These are phyloP conservation scores for Metschnikowia bowlesiae DNA, from an alignment of 805 yeast genomes.

Conservation along the genomic window DNA sequence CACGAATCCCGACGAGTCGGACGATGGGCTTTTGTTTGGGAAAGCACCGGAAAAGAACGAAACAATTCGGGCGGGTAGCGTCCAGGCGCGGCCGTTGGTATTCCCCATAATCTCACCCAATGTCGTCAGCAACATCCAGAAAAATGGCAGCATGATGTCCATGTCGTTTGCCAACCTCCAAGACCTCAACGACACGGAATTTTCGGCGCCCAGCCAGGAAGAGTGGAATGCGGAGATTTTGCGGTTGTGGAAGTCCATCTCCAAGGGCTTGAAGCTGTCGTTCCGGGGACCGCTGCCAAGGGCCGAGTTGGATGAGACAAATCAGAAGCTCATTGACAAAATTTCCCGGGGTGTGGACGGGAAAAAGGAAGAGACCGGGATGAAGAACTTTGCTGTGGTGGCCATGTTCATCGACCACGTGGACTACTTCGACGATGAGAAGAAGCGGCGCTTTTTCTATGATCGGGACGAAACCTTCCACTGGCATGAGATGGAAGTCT, in stretches of 20 bases:
- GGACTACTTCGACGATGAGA: conserved; percentile 61
- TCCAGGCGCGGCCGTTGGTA: conserved; percentile 20
- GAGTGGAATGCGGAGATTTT: conserved; percentile 68
- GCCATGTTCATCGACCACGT: conserved; percentile 67
- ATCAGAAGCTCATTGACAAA: conserved; percentile 57
- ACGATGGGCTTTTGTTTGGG: conserved; percentile 13
- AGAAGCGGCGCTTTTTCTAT: conserved; percentile 50
- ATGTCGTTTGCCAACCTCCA: conserved; percentile 27
- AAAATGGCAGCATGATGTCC: conserved; percentile 18
- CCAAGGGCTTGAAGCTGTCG: conserved; percentile 56
- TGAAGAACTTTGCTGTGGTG: conserved; percentile 64
- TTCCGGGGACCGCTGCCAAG: conserved; percentile 76
- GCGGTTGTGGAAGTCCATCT: conserved; percentile 59
- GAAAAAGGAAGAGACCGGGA: conserved; percentile 54
- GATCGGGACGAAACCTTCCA: conserved; percentile 51
- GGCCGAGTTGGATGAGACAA: conserved; percentile 50
- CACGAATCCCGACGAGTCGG: conserved; percentile 5
- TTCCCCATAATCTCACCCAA: conserved; percentile 29
- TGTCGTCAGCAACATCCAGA: conserved; percentile 18
- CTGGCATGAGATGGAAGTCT: conserved; percentile 76
- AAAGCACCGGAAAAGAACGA: not conserved
- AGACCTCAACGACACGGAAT: conserved; percentile 22
- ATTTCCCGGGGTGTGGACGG: conserved; percentile 84
- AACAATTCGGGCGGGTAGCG: not conserved
- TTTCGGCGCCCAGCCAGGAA: conserved; percentile 45